Percentiles rank a stretch among this genome's conserved stretches.
These are phyloP conservation scores for Omphalea diandra DNA, from an alignment of 441 rosid species.

Conservation along the genomic window DNA sequence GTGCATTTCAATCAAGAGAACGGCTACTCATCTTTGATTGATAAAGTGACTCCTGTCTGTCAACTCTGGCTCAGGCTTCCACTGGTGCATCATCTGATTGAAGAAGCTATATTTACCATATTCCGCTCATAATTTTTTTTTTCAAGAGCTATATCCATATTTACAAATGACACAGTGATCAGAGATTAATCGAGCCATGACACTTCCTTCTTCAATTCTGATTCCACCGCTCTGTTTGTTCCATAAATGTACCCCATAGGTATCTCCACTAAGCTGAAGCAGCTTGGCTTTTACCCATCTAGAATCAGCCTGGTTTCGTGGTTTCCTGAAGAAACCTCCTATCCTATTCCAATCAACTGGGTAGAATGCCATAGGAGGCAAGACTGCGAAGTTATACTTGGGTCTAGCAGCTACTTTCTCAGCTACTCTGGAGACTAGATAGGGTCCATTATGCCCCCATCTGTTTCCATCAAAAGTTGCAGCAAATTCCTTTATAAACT, in stretches of 20 bases:
- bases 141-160: conserved; percentile 32
- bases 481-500: conserved; percentile 72
- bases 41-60: too few species aligned
- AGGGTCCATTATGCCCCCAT: conserved; percentile 93
- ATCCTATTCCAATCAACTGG: conserved; percentile 71
- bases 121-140: not conserved
- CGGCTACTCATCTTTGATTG: not conserved
- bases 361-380: conserved; percentile 69
- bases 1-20: not conserved
- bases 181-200: conserved; percentile 47
- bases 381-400: conserved; percentile 44
- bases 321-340: conserved; percentile 44
- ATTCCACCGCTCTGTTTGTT: conserved; percentile 62
- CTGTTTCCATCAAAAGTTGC: conserved; percentile 74
- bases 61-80: too few species aligned
- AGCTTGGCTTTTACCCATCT: conserved; percentile 45
- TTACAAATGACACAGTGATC: conserved; percentile 63
- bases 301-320: conserved; percentile 32
- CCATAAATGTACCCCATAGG: conserved; percentile 75
- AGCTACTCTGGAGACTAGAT: conserved; percentile 66
- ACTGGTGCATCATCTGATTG: not conserved
- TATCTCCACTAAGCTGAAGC: conserved; percentile 37
- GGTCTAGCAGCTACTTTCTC: conserved; percentile 41
- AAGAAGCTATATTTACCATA: not conserved
- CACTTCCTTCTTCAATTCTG: conserved; percentile 55